Conservation (phyloP, 73 alveolate genomes). For the Symbiodinium pilosum region DNA sequence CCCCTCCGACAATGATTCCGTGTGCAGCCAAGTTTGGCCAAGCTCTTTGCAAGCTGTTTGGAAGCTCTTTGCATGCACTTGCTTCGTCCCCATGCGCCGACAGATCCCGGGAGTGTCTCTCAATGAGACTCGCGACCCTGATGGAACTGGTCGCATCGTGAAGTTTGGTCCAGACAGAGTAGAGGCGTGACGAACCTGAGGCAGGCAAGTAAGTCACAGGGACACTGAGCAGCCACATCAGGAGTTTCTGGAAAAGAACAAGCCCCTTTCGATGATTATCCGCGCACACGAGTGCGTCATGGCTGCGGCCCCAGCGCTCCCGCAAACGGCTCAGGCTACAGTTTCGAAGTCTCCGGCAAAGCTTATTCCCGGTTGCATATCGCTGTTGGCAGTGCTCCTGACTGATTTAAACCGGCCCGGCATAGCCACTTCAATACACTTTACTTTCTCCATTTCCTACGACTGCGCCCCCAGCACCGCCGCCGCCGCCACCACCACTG, state of each 20-base stretch:
- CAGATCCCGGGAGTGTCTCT: conserved; percentile 86
- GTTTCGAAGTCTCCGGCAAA: too few species aligned
- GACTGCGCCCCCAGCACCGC: too few species aligned
- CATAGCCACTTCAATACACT: too few species aligned
- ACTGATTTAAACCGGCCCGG: too few species aligned
- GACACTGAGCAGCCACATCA: neutral
- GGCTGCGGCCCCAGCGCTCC: conserved; percentile 72
- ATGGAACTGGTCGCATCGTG: conserved; percentile 99
- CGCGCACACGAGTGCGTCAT: conserved; percentile 99
- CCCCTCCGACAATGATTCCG: conserved; percentile 93
- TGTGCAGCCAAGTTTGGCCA: neutral
- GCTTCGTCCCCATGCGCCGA: neutral
- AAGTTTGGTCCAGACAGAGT: conserved; percentile 99
- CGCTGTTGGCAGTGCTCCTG: too few species aligned
- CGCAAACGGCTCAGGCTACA: too few species aligned
- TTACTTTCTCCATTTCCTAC: too few species aligned
- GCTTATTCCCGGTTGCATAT: too few species aligned
- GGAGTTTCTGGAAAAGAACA: conserved; percentile 98
- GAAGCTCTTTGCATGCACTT: neutral
- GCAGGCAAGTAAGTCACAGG: too few species aligned
- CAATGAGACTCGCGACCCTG: conserved; percentile 99
- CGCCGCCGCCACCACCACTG: too few species aligned
- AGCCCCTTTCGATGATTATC: conserved; percentile 97
- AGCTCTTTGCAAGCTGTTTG: neutral
- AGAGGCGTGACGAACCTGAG: conserved; percentile 60